phyloP scores from a whole-genome alignment of 108 stramenopile species.

The Nitzschia palea region DNA sequence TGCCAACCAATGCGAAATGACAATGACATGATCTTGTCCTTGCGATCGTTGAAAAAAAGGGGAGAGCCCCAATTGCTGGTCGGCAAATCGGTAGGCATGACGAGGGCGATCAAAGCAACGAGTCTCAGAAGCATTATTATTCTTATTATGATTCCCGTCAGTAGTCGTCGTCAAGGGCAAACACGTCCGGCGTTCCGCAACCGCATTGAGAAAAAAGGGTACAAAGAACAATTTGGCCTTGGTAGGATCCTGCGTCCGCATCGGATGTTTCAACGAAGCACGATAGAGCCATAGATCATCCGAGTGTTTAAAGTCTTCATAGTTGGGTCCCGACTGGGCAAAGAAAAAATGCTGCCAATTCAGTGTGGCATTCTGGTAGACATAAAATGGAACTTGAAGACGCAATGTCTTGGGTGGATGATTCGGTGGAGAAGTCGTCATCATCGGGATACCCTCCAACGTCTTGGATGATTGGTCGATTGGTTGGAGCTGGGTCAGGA shows the following conservation, averaged over 20 bases:
- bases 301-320: conserved; percentile 9
- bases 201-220: conserved; percentile 10
- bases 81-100: not conserved
- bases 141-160: too few species aligned
- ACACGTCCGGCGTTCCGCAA: not conserved
- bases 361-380: conserved; percentile 4
- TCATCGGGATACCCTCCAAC: too few species aligned
- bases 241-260: conserved; percentile 24
- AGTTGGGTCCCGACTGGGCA: not conserved
- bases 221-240: conserved; percentile 32
- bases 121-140: not conserved
- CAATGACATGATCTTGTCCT: conserved; percentile 17
- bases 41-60: conserved; percentile 12
- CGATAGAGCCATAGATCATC: conserved; percentile 19
- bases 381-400: conserved; percentile 12
- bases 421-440: too few species aligned
- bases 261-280: conserved; percentile 14
- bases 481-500: too few species aligned
- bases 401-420: too few species aligned
- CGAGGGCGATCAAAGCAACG: not conserved
- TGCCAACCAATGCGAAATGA: not conserved
- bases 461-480: too few species aligned
- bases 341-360: not conserved
- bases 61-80: not conserved
- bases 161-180: too few species aligned